A percentile compares a stretch with the other conserved stretches of the same genome.
Conservation (phyloP, 257 asterid genomes). For the Scutellaria barbata region DNA sequence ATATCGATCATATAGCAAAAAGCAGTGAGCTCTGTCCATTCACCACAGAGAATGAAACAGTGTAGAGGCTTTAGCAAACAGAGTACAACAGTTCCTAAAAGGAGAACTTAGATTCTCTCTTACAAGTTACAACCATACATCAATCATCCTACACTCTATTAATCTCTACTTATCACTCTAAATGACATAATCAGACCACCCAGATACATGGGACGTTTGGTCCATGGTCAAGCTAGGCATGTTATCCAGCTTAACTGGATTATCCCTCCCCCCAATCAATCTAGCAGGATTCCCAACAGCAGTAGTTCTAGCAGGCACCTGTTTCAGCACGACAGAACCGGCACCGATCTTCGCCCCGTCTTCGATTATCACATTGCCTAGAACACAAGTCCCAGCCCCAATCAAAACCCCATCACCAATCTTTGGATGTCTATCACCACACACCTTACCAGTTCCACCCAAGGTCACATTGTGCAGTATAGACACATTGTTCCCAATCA, state of each 20-base stretch:
- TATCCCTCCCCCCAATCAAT: constrained; percentile 56
- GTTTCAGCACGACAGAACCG: constrained; percentile 55
- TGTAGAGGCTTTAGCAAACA: neutral
- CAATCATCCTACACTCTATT: constrained; percentile 20
- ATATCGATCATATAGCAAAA: neutral
- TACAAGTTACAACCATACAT: constrained; percentile 40
- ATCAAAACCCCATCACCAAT: constrained; percentile 60
- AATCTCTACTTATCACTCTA: constrained; percentile 1
- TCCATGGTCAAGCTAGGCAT: constrained; percentile 64
- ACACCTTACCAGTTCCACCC: constrained; percentile 62
- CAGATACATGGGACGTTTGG: constrained; percentile 52
- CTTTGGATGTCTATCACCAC: constrained; percentile 58
- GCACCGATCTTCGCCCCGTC: constrained; percentile 66
- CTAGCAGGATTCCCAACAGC: constrained; percentile 66
- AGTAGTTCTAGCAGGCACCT: constrained; percentile 56
- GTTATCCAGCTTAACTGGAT: constrained; percentile 48
- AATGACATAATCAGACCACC: constrained; percentile 60
- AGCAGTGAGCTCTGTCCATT: neutral
- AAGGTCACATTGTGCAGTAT: constrained; percentile 62
- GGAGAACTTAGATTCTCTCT: constrained; percentile 61
- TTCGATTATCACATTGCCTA: constrained; percentile 55
- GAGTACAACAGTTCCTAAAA: constrained; percentile 26
- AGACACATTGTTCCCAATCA: constrained; percentile 56
- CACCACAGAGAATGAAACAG: constrained; percentile 26
- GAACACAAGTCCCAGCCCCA: constrained; percentile 64